phyloP scores from a whole-genome alignment of 73 alveolate genomes.

The Paramecium caudatum region DNA sequence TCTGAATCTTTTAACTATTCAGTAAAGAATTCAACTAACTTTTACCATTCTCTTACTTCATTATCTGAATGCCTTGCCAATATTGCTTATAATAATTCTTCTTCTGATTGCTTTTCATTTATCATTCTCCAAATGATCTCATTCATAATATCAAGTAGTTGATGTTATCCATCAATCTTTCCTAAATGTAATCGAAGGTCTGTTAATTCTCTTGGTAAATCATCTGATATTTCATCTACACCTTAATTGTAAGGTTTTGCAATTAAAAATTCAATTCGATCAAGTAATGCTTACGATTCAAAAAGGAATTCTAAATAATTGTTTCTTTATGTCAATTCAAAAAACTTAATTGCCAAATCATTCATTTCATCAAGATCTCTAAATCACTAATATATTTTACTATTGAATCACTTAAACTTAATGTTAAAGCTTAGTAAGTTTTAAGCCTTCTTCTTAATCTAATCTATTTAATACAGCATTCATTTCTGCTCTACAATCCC shows the following conservation, averaged over 20 bases:
- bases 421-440: conserved; percentile 94
- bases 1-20: conserved; percentile 66
- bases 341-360: conserved; percentile 80
- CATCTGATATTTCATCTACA: conserved; percentile 69
- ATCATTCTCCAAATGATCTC: conserved; percentile 72
- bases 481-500: conserved; percentile 95
- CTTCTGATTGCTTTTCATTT: conserved; percentile 68
- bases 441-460: conserved; percentile 93
- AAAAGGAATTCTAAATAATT: conserved; percentile 58
- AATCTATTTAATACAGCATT: conserved; percentile 96
- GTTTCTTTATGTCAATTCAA: conserved; percentile 50
- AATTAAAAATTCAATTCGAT: conserved; percentile 71
- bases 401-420: conserved; percentile 93
- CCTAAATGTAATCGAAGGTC: conserved; percentile 59
- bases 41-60: conserved; percentile 74
- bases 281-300: conserved; percentile 29
- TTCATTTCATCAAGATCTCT: conserved; percentile 96
- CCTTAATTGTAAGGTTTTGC: conserved; percentile 70
- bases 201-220: conserved; percentile 76
- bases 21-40: conserved; percentile 71
- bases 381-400: neutral
- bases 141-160: conserved; percentile 52
- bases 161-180: conserved; percentile 57
- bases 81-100: conserved; percentile 51
- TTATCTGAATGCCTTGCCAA: conserved; percentile 50